phyloP scores from a whole-genome alignment of 2,329 filamentous ascomycete species.

The Leptographium procerum region DNA sequence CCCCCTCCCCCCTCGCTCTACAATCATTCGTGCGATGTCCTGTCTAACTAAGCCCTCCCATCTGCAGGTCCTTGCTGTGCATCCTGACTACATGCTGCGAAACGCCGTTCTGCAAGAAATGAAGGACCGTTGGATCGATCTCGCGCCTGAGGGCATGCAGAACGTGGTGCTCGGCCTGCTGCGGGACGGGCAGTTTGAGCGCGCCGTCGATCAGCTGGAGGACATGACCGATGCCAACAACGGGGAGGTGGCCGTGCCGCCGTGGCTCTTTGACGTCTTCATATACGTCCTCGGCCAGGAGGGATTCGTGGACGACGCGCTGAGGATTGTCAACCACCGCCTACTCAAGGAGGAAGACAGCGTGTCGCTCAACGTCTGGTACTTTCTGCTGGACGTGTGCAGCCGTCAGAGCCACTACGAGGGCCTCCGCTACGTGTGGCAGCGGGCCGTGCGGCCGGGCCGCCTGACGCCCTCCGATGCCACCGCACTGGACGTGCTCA shows the following conservation, averaged over 20 bases:
- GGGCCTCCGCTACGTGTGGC: constrained; percentile 62
- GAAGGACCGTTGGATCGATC: constrained; percentile 58
- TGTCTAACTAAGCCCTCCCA: not conserved
- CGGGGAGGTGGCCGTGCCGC: constrained; percentile 29
- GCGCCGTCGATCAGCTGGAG: constrained; percentile 62
- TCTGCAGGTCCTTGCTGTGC: constrained; percentile 56
- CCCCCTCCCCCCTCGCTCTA: not conserved
- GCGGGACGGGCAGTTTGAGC: constrained; percentile 71
- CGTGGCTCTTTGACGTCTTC: constrained; percentile 72
- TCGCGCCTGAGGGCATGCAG: constrained; percentile 51
- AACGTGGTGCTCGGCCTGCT: constrained; percentile 63
- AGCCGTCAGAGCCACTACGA: constrained; percentile 51
- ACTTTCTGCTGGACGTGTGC: constrained; percentile 65
- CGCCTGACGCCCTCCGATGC: constrained; percentile 41
- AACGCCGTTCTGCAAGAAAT: constrained; percentile 61
- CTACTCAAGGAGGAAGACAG: constrained; percentile 24
- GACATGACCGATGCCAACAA: constrained; percentile 45
- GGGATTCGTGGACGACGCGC: constrained; percentile 66
- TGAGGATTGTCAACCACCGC: constrained; percentile 54
- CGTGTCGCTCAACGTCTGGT: constrained; percentile 46
- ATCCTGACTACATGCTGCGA: constrained; percentile 74
- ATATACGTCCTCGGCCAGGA: constrained; percentile 61
- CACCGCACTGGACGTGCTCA: constrained; percentile 46
- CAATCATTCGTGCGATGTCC: not conserved
- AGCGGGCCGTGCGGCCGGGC: constrained; percentile 28